phyloP scores from a whole-genome alignment of 1,139 yeast species.

The Scheffersomyces quercinus region DNA sequence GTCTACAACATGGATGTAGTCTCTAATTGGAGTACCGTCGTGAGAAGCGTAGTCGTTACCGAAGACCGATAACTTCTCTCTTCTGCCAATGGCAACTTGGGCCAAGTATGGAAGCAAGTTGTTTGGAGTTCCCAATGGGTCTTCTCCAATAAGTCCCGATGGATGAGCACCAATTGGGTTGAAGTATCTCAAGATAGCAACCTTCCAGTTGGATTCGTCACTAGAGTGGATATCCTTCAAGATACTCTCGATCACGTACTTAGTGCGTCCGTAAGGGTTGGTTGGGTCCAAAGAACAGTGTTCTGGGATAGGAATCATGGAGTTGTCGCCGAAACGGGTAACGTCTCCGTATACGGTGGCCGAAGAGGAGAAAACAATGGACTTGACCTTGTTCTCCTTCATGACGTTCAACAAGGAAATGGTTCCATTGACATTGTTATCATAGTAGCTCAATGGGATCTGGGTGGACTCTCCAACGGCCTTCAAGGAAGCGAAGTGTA shows the following conservation, averaged over 20 bases:
- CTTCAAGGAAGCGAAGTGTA: conserved; percentile 85
- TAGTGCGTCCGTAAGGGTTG: conserved; percentile 78
- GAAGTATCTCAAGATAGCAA: conserved; percentile 73
- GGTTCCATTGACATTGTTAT: conserved; percentile 70
- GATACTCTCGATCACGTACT: conserved; percentile 63
- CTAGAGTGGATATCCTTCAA: conserved; percentile 57
- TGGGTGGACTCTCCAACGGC: conserved; percentile 82
- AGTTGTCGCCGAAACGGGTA: conserved; percentile 57
- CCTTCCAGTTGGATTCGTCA: conserved; percentile 49
- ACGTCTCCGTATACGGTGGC: conserved; percentile 89
- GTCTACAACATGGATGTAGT: conserved; percentile 80
- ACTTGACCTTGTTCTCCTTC: conserved; percentile 46
- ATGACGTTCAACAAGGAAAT: conserved; percentile 57
- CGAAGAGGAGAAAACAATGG: conserved; percentile 74
- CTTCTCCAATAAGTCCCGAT: conserved; percentile 77
- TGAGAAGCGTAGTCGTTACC: conserved; percentile 69
- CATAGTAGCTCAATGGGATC: conserved; percentile 71
- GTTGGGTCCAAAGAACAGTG: conserved; percentile 76
- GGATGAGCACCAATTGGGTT: conserved; percentile 89
- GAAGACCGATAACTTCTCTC: conserved; percentile 63
- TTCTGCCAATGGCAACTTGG: conserved; percentile 75
- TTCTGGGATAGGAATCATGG: conserved; percentile 79
- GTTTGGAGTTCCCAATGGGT: conserved; percentile 77
- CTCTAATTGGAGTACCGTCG: conserved; percentile 83
- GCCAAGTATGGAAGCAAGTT: conserved; percentile 75